Conservation (phyloP, 2,329 filamentous ascomycete species). For the Calonectria multiphialidica region DNA sequence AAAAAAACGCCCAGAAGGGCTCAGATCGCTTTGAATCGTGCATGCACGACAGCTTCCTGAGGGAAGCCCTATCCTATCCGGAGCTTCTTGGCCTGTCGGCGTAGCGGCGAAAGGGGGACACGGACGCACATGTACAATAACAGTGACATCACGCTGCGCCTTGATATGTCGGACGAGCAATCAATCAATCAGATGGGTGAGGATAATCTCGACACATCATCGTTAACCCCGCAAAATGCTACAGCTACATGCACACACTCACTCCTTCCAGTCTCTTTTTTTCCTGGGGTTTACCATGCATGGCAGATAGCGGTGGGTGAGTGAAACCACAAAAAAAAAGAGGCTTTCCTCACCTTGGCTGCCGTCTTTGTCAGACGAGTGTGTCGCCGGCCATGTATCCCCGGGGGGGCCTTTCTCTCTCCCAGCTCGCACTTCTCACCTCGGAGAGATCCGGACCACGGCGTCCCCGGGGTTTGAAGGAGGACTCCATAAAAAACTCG, state of each 20-base stretch:
- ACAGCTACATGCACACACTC: not conserved
- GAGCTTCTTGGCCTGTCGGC: not conserved
- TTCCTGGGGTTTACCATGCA: not conserved
- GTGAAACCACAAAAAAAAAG: not conserved
- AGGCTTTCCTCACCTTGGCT: not conserved
- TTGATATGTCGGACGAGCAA: not conserved
- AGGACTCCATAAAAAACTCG: not conserved
- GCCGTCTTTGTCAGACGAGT: not conserved
- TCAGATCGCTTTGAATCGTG: not conserved
- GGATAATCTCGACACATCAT: slow-evolving; percentile 8
- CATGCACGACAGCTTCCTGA: not conserved
- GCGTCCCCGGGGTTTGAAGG: slow-evolving; percentile 16
- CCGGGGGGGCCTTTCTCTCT: not conserved
- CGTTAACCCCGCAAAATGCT: slow-evolving; percentile 2
- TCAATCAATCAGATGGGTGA: not conserved
- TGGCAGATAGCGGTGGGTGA: not conserved
- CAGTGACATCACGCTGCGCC: slow-evolving; percentile 10
- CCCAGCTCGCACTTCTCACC: not conserved
- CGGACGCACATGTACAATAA: not conserved
- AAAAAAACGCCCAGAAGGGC: not conserved
- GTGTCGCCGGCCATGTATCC: not conserved
- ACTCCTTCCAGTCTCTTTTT: too few relatives aligned
- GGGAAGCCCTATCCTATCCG: not conserved
- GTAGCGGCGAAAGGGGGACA: slow-evolving; percentile 3
- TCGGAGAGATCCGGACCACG: slow-evolving; percentile 31